phyloP scores from a whole-genome alignment of 805 yeast species.

The Candida sonorensis region DNA sequence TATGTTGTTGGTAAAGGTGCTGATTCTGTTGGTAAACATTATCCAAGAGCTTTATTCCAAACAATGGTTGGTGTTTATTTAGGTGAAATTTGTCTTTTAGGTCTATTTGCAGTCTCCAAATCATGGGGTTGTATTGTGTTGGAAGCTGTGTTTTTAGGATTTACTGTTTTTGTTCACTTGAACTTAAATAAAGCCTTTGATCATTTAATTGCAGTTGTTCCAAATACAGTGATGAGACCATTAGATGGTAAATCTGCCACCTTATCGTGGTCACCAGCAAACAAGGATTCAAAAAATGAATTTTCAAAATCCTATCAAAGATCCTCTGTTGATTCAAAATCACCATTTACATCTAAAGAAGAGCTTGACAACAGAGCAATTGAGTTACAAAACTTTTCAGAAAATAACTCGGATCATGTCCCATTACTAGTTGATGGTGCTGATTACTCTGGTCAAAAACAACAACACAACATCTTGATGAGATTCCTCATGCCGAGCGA shows the following conservation, averaged over 20 bases:
- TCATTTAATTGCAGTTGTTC: slow-evolving; percentile 48
- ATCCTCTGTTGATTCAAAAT: slow-evolving; percentile 5
- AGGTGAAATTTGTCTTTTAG: slow-evolving; percentile 81
- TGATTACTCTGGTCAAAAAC: slow-evolving; percentile 22
- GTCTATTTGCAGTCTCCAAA: slow-evolving; percentile 82
- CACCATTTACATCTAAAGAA: slow-evolving; percentile 15
- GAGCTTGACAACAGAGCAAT: slow-evolving; percentile 4
- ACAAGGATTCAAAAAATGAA: too few species aligned
- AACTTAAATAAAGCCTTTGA: slow-evolving; percentile 62
- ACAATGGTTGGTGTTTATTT: slow-evolving; percentile 82
- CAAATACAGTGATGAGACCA: slow-evolving; percentile 70
- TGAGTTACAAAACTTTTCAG: background rate
- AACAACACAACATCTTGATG: slow-evolving; percentile 16
- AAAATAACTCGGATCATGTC: slow-evolving; percentile 23
- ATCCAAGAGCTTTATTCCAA: slow-evolving; percentile 85
- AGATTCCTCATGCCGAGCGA: slow-evolving; percentile 52
- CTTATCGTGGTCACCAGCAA: slow-evolving; percentile 54
- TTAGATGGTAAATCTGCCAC: slow-evolving; percentile 65
- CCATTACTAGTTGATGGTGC: slow-evolving; percentile 71
- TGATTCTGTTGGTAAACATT: slow-evolving; percentile 75
- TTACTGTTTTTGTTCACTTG: slow-evolving; percentile 65
- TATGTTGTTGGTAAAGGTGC: slow-evolving; percentile 63
- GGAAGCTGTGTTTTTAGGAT: slow-evolving; percentile 56
- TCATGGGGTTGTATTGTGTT: slow-evolving; percentile 92
- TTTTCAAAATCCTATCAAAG: too few species aligned